phyloP scores from a whole-genome alignment of 176 grass and related monocot species.

The Lolium rigidum region DNA sequence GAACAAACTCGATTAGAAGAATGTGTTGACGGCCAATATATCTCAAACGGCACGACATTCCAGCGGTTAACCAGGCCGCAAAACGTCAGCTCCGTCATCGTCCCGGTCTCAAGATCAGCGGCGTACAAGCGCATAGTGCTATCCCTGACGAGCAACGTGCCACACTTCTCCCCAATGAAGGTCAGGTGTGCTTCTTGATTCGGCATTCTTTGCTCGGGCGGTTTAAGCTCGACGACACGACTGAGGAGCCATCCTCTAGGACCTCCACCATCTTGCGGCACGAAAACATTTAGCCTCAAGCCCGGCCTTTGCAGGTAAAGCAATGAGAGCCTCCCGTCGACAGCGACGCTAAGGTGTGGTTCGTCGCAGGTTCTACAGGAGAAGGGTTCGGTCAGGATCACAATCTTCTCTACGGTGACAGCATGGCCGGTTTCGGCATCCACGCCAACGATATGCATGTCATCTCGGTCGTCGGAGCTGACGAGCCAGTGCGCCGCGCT shows the following conservation, averaged over 20 bases:
- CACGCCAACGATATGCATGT: neutral
- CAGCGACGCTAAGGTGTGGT: neutral
- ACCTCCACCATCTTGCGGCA: neutral
- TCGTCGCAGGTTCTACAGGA: neutral
- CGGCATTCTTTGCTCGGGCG: neutral
- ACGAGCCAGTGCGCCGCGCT: neutral
- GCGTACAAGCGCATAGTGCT: neutral
- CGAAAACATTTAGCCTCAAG: neutral
- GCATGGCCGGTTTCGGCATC: neutral
- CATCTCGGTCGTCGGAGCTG: neutral
- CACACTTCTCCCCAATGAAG: neutral
- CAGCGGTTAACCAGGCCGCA: neutral
- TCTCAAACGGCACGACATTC: neutral
- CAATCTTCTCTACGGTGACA: neutral
- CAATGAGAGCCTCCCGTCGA: neutral
- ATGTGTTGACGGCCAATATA: neutral
- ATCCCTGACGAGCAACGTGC: neutral
- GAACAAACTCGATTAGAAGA: neutral
- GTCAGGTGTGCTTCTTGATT: neutral
- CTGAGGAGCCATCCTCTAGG: neutral
- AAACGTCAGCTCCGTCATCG: neutral
- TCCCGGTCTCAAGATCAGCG: neutral
- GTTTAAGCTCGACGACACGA: neutral
- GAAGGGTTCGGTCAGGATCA: neutral
- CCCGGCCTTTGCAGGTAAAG: neutral